Base-by-base conservation (phyloP, 305 asterid species). In the Fraxinus velutina region DNA sequence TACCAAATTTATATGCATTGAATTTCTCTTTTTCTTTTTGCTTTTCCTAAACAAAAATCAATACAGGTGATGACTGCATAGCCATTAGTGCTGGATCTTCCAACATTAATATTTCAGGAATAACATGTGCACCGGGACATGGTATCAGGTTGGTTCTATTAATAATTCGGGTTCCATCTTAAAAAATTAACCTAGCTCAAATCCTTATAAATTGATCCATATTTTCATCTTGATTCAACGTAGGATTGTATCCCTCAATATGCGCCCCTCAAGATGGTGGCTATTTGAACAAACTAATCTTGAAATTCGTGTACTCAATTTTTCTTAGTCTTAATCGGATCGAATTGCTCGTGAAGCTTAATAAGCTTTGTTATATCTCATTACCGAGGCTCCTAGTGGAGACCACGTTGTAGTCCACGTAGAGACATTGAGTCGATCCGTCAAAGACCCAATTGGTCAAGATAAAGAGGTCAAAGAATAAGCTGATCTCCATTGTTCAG, bases 91-190 rank as follows among this genome's bases (percentile, higher is more conserved):
- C 87, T 39, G 97, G 97, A 66, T 82, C 87, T 13, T 92, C 92
- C 15, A 81, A 87, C 10, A 64, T 92, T 73, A 79, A 83, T 24
- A 78, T 92, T 2, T 78, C 85, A 36, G 86, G 92, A 77, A 83
- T 92, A 57, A 84, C 87, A 78, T 92, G 97, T 39, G 97, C 94
- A 50, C 97, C 91, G 12, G 97, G 94, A 29, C 97, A 92, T 60
- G 94, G 94, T 19, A 92, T 92, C 82, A 92, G 94, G 93, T 90
- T 77, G 7, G 73, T 29, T 73, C 4, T 10, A 42, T 10, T 42
- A 42, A 42, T 15, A 42, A 0, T 42, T 42, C 52, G 5, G 0
- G 52, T 42, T 42, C n/a, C 5, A 42, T 42, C 4, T 42, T 42
- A 42, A 42, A 42, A 42, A 0, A 10, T 42, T 1, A 42, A 42